Conservation (phyloP, 768 basidiomycete species). For the Xerocomellus amylosporus region DNA sequence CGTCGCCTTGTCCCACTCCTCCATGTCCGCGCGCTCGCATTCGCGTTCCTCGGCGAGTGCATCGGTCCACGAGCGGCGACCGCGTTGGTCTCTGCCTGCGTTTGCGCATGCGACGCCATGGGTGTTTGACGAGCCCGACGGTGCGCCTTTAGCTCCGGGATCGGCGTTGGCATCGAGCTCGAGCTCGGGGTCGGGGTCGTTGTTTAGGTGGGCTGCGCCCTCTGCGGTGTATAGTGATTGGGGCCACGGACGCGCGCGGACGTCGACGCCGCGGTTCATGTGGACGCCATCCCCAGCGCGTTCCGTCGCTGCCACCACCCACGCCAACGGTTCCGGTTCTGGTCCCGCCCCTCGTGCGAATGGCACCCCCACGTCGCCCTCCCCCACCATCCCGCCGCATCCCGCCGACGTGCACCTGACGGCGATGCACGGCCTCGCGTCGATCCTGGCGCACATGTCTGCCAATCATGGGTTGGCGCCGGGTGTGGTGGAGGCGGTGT, state of each 20-base stretch:
- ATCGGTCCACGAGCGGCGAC: not conserved
- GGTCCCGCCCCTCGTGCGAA: not conserved
- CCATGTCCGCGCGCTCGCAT: constrained; percentile 10
- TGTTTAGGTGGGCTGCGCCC: not conserved
- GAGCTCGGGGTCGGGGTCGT: not conserved
- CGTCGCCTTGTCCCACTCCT: constrained; percentile 11
- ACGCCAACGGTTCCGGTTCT: not conserved
- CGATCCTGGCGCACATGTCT: constrained; percentile 40
- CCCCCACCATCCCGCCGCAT: constrained; percentile 2
- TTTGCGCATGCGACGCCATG: constrained; percentile 1
- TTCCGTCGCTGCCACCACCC: not conserved
- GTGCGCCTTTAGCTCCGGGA: not conserved
- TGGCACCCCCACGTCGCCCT: not conserved
- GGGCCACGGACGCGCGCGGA: not conserved
- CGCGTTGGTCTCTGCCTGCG: constrained; percentile 22
- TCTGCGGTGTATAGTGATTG: not conserved
- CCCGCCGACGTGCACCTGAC: constrained; percentile 15
- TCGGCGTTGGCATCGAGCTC: not conserved
- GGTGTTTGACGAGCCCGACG: not conserved
- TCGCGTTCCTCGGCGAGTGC: constrained; percentile 6
- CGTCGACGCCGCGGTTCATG: not conserved
- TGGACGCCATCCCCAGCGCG: constrained; percentile 9
- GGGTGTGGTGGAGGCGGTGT: constrained; percentile 41
- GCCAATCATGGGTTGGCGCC: constrained; percentile 44
- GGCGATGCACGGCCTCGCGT: constrained; percentile 28